phyloP scores from a whole-genome alignment of 1,139 yeast genomes.

The Magnusiomyces suaveolens region DNA sequence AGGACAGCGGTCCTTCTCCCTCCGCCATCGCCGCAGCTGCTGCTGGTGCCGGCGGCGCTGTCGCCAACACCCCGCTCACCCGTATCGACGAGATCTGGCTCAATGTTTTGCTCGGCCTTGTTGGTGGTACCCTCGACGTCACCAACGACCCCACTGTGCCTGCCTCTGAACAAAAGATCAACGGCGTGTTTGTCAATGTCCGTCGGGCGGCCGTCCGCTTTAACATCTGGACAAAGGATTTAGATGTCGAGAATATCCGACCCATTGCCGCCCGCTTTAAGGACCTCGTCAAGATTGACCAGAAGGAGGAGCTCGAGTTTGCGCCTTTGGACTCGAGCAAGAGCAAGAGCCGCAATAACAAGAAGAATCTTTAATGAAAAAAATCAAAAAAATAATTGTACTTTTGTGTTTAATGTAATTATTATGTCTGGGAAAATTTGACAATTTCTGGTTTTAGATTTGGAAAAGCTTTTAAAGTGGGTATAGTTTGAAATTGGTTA shows the following conservation, averaged over 20 bases:
- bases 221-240: conserved; percentile 85
- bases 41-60: conserved; percentile 18
- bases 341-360: neutral
- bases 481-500: too few relatives aligned
- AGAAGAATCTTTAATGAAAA: neutral
- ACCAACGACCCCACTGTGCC: conserved; percentile 48
- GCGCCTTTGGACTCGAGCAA: conserved; percentile 37
- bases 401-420: neutral
- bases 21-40: conserved; percentile 11
- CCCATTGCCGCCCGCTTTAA: conserved; percentile 69
- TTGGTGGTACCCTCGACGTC: conserved; percentile 86
- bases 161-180: conserved; percentile 54
- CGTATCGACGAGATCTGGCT: conserved; percentile 88
- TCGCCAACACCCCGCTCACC: conserved; percentile 22
- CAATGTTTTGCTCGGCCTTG: conserved; percentile 77
- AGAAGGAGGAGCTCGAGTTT: conserved; percentile 66
- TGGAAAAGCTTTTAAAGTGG: too few relatives aligned
- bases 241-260: conserved; percentile 33
- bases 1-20: conserved; percentile 34
- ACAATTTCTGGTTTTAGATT: too few relatives aligned
- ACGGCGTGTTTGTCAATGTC: conserved; percentile 86
- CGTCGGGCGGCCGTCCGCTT: conserved; percentile 77
- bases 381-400: too few relatives aligned
- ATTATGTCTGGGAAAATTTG: too few relatives aligned
- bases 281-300: conserved; percentile 60